Evolutionary conservation across 2,329 filamentous ascomycete species (phyloP), one percentile per base, ranked within the genome.

Genomic region (Verticillium klebahnii): DNA sequence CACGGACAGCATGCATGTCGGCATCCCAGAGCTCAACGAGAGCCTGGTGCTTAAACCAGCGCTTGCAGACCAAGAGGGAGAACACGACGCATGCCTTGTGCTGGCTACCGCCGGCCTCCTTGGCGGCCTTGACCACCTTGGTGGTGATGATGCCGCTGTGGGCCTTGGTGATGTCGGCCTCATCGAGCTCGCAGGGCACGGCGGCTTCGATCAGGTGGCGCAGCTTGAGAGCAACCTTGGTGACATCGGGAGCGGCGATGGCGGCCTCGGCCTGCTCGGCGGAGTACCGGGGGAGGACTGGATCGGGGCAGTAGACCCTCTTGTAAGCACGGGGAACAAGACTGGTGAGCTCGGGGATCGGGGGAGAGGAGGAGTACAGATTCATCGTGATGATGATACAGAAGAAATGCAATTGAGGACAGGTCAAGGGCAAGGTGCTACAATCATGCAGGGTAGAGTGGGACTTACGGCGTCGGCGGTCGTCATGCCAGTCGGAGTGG

Each of bases 161-260:
- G 2, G 94, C 87, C 58, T 83, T 83, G 4, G 90, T 95, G 71
- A 99, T 82, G 61, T 85, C 80, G 5, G 82, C 82, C 71, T 91
- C 87, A 62, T 95, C 89, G 45, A 99, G 82, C 75, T 99, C 95
- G 78, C 92, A 97, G 1, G 94, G 91, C 31, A 99, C 86, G 61
- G 93, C 89, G 73, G 93, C 86, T 75, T 97, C 93, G 69, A 99
- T 88, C 68, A 97, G 87, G 72, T 96, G 92, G 69, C 94, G 96
- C 66, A 99, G 82, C 62, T 93, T 91, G 17, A 99, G 84, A 31
- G 93, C 94, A 61, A 96, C 84, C 73, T 93, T 93, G 64, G 94
- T 97, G 64, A 97, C 93, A 69, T 95, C 89, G 63, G 84, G 81
- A 14, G 93, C 82, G 1, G 91, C 85, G 39, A 94, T 87, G 32